A percentile compares a stretch with the other conserved stretches of the same genome.
These are phyloP conservation scores for Cytospora piceicola DNA, from an alignment of 2,329 filamentous ascomycete species.

Conservation along the genomic window DNA sequence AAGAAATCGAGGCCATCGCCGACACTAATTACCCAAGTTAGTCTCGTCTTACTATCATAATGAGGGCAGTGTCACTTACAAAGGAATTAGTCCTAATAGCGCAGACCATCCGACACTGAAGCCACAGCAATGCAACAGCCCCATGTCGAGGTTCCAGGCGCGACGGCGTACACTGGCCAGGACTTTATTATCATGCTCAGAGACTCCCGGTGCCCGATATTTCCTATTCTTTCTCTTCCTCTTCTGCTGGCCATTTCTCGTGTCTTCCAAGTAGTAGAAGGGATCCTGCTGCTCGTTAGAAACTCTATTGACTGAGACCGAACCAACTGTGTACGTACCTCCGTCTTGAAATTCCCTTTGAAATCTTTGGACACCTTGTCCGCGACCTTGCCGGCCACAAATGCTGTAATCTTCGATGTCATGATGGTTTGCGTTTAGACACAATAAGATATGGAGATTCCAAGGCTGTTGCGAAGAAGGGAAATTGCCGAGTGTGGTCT, in stretches of 20 bases:
- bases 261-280: slow-evolving; percentile 77
- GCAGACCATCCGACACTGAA: slow-evolving; percentile 88
- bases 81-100: slow-evolving; percentile 81
- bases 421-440: slow-evolving; percentile 1
- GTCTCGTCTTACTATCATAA: slow-evolving; percentile 30
- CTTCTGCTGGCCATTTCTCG: slow-evolving; percentile 37
- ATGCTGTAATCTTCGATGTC: slow-evolving; percentile 1
- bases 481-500: neutral
- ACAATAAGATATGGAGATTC: no score
- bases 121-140: slow-evolving; percentile 79
- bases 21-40: slow-evolving; percentile 51
- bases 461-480: neutral
- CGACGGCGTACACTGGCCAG: slow-evolving; percentile 84
- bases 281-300: slow-evolving; percentile 66
- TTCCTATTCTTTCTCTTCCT: slow-evolving; percentile 61
- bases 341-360: slow-evolving; percentile 34
- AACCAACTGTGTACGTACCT: slow-evolving; percentile 29
- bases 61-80: slow-evolving; percentile 57
- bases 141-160: slow-evolving; percentile 85
- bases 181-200: slow-evolving; percentile 77
- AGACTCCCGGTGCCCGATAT: slow-evolving; percentile 73
- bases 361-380: slow-evolving; percentile 19
- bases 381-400: neutral
- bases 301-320: neutral
- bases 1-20: slow-evolving; percentile 77